Evolutionary conservation across 2,329 filamentous ascomycete species (phyloP), one percentile per base, ranked within the genome.

Genomic region (Ophiognomonia clavigignenti-juglandacearum): DNA sequence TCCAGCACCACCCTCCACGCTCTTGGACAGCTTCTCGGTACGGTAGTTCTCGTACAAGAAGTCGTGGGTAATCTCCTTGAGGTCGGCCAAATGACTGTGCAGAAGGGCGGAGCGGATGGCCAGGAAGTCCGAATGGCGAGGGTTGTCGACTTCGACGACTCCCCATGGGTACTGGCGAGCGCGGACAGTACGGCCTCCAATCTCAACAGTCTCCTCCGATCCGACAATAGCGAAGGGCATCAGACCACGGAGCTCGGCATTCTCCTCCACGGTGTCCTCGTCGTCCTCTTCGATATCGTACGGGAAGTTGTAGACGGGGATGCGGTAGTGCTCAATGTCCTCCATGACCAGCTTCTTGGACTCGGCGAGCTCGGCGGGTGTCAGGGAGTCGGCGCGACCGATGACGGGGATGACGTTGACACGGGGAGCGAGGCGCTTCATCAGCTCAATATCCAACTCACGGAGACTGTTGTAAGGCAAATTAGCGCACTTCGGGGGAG

Each of bases 301-400:
- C 41, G 93, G 93, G 78, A 98, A 98, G 81, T 98, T 98, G 82
- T 98, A 98, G 56, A 98, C 92, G 39, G 93, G 93, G 60, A 98
- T 98, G 65, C 93, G 87, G 77, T 98, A 98, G 73, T 98, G 93
- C 74, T 98, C 93, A 60, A 98, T 98, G 67, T 98, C 93, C 77
- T 98, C 93, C 93, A 98, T 98, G 64, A 98, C 91, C 53, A 98
- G 82, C 80, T 97, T 98, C 83, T 98, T 98, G 58, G 92, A 97
- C 73, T 98, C 93, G 57, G 93, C 93, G 55, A 98, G 80, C 75
- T 98, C 93, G 57, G 88, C 86, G 32, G 93, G 93, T 47, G 93
- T 98, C 54, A 98, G 85, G 19, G 93, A 95, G 69, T 98, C 93
- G 65, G 93, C 93, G 70, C 96, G 96, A 64, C 93, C 93, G 67